phyloP scores from a whole-genome alignment of 2,329 filamentous ascomycete species.

The Aspergillus fructus region DNA sequence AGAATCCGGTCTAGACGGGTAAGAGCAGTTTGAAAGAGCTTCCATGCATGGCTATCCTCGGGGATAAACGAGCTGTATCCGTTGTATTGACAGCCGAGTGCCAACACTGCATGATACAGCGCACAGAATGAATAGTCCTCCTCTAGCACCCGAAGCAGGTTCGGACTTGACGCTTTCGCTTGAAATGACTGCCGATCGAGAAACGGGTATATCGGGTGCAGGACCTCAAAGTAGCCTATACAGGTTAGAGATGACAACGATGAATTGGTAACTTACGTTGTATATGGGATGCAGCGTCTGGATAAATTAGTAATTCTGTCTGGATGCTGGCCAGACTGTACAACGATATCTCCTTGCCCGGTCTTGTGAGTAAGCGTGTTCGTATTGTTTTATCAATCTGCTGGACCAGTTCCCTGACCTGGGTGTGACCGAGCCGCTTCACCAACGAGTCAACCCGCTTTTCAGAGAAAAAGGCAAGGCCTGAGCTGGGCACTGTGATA shows the following conservation, averaged over 20 bases:
- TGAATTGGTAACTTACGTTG: neutral
- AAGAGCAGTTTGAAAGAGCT: neutral
- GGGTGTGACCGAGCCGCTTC: neutral
- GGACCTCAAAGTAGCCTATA: conserved; percentile 39
- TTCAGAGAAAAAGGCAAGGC: neutral
- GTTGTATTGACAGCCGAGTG: conserved; percentile 38
- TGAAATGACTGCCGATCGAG: conserved; percentile 39
- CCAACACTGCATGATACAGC: conserved; percentile 38
- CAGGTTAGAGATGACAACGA: neutral
- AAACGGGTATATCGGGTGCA: conserved; percentile 44
- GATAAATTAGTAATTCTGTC: neutral
- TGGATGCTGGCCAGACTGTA: neutral
- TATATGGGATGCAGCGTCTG: neutral
- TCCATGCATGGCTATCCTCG: conserved; percentile 2
- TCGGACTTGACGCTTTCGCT: conserved; percentile 40
- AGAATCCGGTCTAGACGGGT: neutral
- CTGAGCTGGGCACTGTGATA: neutral
- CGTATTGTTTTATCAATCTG: neutral
- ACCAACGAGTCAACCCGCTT: neutral
- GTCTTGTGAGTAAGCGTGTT: neutral
- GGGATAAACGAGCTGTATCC: conserved; percentile 4
- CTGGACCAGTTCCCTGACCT: neutral
- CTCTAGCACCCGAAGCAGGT: conserved; percentile 53
- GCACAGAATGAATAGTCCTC: conserved; percentile 49
- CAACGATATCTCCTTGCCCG: neutral